Conservation (phyloP, 164 flowering plant genomes). For the Houttuynia cordata region DNA sequence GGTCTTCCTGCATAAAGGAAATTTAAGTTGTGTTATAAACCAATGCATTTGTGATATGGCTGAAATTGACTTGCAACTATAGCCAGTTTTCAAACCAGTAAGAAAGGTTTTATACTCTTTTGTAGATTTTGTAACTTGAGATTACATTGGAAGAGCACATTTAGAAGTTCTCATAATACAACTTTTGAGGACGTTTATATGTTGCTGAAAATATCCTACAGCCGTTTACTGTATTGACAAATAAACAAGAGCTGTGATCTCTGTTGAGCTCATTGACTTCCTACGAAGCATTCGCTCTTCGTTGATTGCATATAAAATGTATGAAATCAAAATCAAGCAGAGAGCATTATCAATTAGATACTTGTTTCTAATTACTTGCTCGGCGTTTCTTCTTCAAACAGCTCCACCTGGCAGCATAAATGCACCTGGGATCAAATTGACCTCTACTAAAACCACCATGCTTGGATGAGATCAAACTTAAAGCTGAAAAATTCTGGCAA, state of each 20-base stretch:
- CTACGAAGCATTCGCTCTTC: not conserved
- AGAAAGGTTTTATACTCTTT: too few species aligned
- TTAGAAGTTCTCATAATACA: too few species aligned
- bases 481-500: conserved; percentile 18
- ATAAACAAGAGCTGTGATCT: not conserved
- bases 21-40: conserved; percentile 3
- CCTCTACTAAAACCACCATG: conserved; percentile 25
- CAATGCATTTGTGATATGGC: not conserved
- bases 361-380: conserved; percentile 10
- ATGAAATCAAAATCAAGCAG: not conserved
- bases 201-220: too few species aligned
- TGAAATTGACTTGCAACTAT: not conserved
- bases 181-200: too few species aligned
- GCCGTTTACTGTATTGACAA: not conserved
- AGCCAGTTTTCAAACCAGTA: not conserved
- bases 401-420: conserved; percentile 10
- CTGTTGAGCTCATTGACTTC: not conserved
- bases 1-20: conserved; percentile 16
- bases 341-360: not conserved
- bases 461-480: conserved; percentile 20
- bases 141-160: too few species aligned
- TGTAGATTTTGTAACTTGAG: too few species aligned
- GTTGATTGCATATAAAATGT: too few species aligned
- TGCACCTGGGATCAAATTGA: conserved; percentile 14
- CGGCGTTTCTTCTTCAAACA: conserved; percentile 6